Evolutionary conservation across 306 rosid genomes (phyloP).

Genomic region (Castanea sativa): DNA sequence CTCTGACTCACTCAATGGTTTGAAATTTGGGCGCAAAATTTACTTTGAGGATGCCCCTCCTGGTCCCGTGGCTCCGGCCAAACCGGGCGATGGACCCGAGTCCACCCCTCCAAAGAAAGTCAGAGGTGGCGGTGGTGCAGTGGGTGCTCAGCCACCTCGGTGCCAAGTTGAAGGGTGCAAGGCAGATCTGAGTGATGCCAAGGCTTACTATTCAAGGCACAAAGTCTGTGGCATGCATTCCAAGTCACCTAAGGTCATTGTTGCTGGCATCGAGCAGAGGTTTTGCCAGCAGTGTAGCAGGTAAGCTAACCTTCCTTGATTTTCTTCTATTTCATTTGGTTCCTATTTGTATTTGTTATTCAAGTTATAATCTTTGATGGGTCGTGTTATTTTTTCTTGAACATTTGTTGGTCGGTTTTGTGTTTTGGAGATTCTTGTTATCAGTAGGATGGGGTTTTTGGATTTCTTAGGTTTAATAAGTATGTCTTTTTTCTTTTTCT

Average conservation of each 20-base stretch:
- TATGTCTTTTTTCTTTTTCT: too few relatives aligned
- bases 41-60: conserved; percentile 62
- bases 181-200: conserved; percentile 81
- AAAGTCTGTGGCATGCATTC: conserved; percentile 89
- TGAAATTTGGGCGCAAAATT: conserved; percentile 70
- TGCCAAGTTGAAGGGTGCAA: conserved; percentile 93
- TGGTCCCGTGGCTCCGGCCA: conserved; percentile 33
- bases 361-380: neutral
- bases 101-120: conserved; percentile 46
- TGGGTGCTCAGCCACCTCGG: conserved; percentile 62
- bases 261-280: conserved; percentile 75
- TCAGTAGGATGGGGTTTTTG: neutral
- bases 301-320: conserved; percentile 2
- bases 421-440: neutral
- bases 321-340: neutral
- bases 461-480: neutral
- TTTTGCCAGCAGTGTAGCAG: conserved; percentile 99
- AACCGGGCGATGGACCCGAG: conserved; percentile 31
- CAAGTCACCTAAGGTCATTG: conserved; percentile 72
- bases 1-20: conserved; percentile 60
- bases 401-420: neutral
- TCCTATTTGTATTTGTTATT: neutral
- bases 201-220: conserved; percentile 89
- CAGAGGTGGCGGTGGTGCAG: conserved; percentile 39
- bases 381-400: conserved; percentile 10